phyloP scores from a whole-genome alignment of 441 rosid species.

The Jatropha podagrica region DNA sequence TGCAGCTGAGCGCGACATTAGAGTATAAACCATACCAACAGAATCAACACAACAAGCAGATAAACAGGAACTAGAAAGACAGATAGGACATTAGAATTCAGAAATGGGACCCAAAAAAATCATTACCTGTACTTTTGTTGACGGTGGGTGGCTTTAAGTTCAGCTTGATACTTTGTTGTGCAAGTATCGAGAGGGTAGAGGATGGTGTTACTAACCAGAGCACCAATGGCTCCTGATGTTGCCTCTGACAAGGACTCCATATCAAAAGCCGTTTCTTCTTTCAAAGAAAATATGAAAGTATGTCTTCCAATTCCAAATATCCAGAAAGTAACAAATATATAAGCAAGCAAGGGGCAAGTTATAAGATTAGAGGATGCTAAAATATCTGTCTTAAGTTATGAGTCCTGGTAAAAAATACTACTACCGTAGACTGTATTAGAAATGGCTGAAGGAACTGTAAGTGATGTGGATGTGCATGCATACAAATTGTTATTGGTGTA shows the following conservation, averaged over 20 bases:
- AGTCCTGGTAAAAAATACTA: not conserved
- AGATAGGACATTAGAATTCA: not conserved
- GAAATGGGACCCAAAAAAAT: not conserved
- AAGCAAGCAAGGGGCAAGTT: too few relatives aligned
- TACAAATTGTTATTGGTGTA: not conserved
- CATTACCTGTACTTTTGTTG: conserved; percentile 69
- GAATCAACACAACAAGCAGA: not conserved
- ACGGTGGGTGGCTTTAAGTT: conserved; percentile 54
- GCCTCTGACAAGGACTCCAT: conserved; percentile 68
- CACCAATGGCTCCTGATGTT: conserved; percentile 77
- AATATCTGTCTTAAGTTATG: not conserved
- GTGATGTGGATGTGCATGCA: not conserved
- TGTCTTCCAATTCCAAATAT: not conserved
- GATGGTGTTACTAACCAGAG: conserved; percentile 82
- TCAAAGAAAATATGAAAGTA: not conserved
- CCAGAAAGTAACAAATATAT: not conserved
- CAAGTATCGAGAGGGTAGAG: conserved; percentile 93
- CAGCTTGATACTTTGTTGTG: conserved; percentile 90
- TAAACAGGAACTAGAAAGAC: not conserved
- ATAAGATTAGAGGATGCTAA: not conserved
- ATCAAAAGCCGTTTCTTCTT: conserved; percentile 40
- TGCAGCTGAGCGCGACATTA: not conserved
- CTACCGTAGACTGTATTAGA: not conserved
- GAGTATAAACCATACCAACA: not conserved
- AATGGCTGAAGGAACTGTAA: not conserved